Conservation (phyloP, 1,284 basidiomycete genomes). For the Cystobasidium slooffiae region DNA sequence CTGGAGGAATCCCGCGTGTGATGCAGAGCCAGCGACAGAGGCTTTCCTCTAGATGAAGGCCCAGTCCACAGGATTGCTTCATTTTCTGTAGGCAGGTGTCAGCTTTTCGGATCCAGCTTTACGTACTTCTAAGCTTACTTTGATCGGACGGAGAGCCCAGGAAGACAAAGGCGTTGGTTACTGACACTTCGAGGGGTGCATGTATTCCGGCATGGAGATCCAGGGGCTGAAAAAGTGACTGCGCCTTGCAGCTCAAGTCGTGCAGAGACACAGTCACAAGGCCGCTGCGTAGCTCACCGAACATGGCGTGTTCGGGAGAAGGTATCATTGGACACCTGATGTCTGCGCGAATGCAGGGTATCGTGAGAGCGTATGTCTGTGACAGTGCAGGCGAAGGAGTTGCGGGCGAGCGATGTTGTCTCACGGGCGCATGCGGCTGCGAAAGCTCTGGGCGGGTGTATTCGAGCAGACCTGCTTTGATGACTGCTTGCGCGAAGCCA, state of each 20-base stretch:
- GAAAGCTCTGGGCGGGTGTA: background rate
- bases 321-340: background rate
- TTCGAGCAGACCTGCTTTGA: background rate
- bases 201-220: no score
- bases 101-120: no score
- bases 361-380: background rate
- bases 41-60: no score
- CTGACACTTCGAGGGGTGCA: no score
- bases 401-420: background rate
- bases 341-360: conserved; percentile 21
- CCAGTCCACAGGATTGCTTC: no score
- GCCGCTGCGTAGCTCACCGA: conserved; percentile 13
- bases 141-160: no score
- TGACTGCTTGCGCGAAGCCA: background rate
- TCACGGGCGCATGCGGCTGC: background rate
- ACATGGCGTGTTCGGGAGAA: background rate
- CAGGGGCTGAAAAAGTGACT: no score
- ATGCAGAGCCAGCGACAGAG: no score
- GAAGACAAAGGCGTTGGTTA: no score
- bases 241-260: background rate
- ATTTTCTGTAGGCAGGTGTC: no score
- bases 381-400: background rate
- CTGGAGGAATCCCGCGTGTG: no score
- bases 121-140: no score
- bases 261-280: conserved; percentile 7